phyloP scores from a whole-genome alignment of 768 basidiomycete species.

The Leccinum boreale region DNA sequence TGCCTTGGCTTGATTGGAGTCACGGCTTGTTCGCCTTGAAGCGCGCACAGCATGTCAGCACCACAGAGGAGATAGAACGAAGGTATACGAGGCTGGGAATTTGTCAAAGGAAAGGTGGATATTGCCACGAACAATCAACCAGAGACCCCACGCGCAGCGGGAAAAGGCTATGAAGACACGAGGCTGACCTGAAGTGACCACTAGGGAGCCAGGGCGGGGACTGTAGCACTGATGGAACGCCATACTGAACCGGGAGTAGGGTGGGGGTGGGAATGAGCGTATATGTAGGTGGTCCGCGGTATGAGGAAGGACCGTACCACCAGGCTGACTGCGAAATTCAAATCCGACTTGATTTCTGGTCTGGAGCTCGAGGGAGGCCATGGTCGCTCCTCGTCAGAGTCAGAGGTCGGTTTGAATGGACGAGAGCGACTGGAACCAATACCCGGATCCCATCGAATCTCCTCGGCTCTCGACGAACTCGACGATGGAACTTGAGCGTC shows the following conservation, averaged over 20 bases:
- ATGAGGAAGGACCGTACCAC: constrained; percentile 6
- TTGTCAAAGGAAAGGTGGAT: not conserved
- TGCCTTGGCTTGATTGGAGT: constrained; percentile 5
- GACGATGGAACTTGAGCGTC: no score
- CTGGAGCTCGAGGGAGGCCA: not conserved
- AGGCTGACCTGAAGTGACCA: constrained; percentile 3
- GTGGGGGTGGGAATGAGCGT: constrained; percentile 12
- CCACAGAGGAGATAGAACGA: not conserved
- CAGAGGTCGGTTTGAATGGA: not conserved
- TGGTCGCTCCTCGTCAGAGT: constrained; percentile 1
- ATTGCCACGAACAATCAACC: constrained; percentile 1
- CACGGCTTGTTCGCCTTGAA: constrained; percentile 4
- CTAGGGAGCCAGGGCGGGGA: constrained; percentile 17
- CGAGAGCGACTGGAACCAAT: no score
- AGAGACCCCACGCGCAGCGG: not conserved
- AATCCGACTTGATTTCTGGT: constrained; percentile 6
- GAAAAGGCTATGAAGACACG: not conserved
- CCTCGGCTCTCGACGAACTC: no score
- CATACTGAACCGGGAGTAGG: constrained; percentile 4
- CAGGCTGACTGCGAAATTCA: constrained; percentile 3
- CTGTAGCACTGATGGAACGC: constrained; percentile 6
- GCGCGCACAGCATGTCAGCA: constrained; percentile 5
- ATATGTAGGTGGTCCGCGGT: constrained; percentile 7
- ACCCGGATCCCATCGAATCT: no score
- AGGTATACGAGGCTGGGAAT: not conserved